Evolutionary conservation across 2,329 filamentous ascomycete species (phyloP), one percentile per base, ranked within the genome.

Genomic region (Colletotrichum tropicicola): DNA sequence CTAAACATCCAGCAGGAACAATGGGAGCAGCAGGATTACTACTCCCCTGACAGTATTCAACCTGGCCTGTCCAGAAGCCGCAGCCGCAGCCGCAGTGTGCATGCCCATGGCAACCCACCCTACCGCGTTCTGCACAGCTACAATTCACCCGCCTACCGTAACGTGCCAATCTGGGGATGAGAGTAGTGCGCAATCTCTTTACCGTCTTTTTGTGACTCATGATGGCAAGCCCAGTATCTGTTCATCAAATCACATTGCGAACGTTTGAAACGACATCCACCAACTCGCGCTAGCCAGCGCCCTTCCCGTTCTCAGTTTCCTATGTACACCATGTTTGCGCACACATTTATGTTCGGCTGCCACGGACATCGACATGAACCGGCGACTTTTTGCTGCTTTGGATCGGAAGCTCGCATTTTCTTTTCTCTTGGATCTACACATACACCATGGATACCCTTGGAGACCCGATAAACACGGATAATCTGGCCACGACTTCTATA

Each of bases 61-160:
- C 66, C 70, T 74, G 41, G 77, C 75, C 35, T 64, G 2, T 28
- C 35, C 12, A 55, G 61, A 21, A 61, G 51, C 17, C 59, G 52
- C 15, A 57, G 41, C n/a, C 55, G 51, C 19, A 61, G 55, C 25
- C 54, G 59, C 8, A 66, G 61, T 28, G 51, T 51, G 5, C 63
- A 66, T 37, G 52, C 51, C 13, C 44, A 56, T 25, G 69, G 69
- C 49, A 68, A 74, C 28, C 72, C 74, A 12, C 84, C 82, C 8
- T 87, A 83, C 65, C 82, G 85, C 1, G 78, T 87, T 10, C 75
- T 87, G 8, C 86, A 88, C 73, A 87, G 85, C 73, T 87, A 88
- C 69, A 86, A 87, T 70, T 86, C 85, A 4, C 85, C 85, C 5
- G 84, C 85, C 6, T 88, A 88, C 69, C 80, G 80, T 27, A 79